Base-by-base conservation (phyloP, 1,284 basidiomycete species). In the Apiotrichum siamense region DNA sequence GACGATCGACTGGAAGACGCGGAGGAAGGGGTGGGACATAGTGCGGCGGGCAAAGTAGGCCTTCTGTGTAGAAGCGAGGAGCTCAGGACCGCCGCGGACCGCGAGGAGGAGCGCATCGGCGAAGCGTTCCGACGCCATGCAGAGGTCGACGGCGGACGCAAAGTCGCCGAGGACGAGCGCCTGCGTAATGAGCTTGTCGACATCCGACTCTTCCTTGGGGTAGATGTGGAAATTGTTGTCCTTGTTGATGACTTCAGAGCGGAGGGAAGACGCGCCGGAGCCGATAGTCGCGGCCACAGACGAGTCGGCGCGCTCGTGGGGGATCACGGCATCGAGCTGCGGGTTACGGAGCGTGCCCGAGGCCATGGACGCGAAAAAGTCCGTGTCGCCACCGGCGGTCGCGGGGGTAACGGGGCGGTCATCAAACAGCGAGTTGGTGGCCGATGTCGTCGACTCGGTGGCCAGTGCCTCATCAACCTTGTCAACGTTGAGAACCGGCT, bases 131-230 rank as follows among this genome's bases (percentile, higher is more conserved):
- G 85, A 82, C 0, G 89, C 88, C 15, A 98, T 79, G 70, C 92
- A 96, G 7, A 98, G 78, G 11, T 88, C 85, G 17, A 98, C 94
- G 2, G 94, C 94, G 20, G 85, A 88, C 60, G 85, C 81, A 62
- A 97, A 97, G 74, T 98, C 94, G 32, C 94, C 94, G 10, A 97
- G 79, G 2, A 98, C 89, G 27, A 97, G 79, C 1, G 94, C 88
- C 64, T 91, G 89, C 1, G 94, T 97, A 60, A 98, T 82, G 25
- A 97, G 79, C 26, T 83, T 80, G 67, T 97, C 93, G 0, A 84
- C 84, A 56, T 96, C 88, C 4, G 86, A 86, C 73, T 93, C 90
- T 45, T 92, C 88, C 7, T 78, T 67, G 0, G 93, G 91, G 67
- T 96, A 96, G 60, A 97, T 96, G 69, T 80, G 84, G 81, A 97